A percentile compares a stretch with the other conserved stretches of the same genome.
Conservation (phyloP, 192 early-diverging fungal genomes). For the Linnemannia exigua region DNA sequence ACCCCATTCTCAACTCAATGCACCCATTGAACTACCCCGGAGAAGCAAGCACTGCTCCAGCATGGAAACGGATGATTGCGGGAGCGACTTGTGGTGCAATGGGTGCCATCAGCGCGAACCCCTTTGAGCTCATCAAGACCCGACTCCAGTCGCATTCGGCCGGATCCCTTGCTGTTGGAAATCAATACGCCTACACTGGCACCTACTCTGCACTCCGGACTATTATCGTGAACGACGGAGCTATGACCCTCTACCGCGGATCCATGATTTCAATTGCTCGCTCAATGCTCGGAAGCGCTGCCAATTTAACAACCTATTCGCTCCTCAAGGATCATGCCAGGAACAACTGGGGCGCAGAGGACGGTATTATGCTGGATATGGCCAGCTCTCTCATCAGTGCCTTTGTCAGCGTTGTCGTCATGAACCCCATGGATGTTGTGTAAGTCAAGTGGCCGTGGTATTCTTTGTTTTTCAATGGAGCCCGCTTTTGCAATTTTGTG, state of each 20-base stretch:
- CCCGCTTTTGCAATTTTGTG: neutral
- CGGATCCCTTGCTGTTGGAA: constrained; percentile 72
- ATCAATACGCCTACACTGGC: constrained; percentile 75
- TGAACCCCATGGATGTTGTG: constrained; percentile 67
- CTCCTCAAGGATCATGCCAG: constrained; percentile 78
- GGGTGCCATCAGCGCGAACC: constrained; percentile 82
- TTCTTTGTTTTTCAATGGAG: neutral
- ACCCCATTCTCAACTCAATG: constrained; percentile 74
- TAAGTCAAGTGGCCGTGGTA: constrained; percentile 35
- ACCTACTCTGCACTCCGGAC: constrained; percentile 67
- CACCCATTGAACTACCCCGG: constrained; percentile 63
- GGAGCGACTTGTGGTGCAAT: constrained; percentile 81
- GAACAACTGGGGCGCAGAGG: constrained; percentile 68
- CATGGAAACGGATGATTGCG: constrained; percentile 83
- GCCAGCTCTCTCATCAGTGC: constrained; percentile 71
- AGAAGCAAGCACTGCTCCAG: constrained; percentile 66
- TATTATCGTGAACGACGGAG: constrained; percentile 66
- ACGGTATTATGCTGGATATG: constrained; percentile 77
- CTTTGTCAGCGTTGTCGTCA: constrained; percentile 67
- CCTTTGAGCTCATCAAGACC: constrained; percentile 84
- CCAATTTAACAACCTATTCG: constrained; percentile 76
- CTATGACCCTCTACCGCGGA: constrained; percentile 77
- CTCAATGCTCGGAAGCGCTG: constrained; percentile 75
- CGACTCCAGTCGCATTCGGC: constrained; percentile 72
- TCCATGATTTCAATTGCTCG: constrained; percentile 74